These are phyloP conservation scores for Suillus placidus DNA, from an alignment of 768 basidiomycete species.

Conservation along the genomic window DNA sequence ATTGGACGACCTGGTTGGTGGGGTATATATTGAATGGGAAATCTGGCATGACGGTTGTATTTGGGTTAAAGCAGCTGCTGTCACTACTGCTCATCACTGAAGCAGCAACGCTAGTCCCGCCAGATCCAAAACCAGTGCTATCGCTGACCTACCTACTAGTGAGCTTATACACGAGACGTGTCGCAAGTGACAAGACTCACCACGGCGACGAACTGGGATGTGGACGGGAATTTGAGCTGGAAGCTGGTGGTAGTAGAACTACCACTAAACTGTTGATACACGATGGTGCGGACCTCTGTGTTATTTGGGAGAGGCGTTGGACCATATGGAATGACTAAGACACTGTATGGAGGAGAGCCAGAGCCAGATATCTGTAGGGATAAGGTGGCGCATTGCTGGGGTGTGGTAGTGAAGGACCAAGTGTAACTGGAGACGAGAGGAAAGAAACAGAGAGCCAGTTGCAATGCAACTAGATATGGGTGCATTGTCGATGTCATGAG, in stretches of 20 bases:
- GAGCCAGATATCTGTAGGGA: constrained; percentile 60
- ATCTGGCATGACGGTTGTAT: constrained; percentile 46
- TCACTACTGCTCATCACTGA: constrained; percentile 55
- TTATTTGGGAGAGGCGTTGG: constrained; percentile 61
- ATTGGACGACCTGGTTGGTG: constrained; percentile 66
- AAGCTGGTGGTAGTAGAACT: constrained; percentile 47
- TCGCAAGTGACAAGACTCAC: constrained; percentile 47
- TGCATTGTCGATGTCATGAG: constrained; percentile 13
- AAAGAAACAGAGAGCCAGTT: constrained; percentile 15
- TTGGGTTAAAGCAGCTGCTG: constrained; percentile 61
- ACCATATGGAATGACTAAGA: constrained; percentile 70
- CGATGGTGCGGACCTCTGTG: constrained; percentile 63
- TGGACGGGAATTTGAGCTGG: constrained; percentile 62
- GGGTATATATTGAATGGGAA: constrained; percentile 69
- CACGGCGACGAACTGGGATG: constrained; percentile 76
- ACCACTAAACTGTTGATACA: constrained; percentile 55
- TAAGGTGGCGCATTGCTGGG: constrained; percentile 69
- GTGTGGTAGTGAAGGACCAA: constrained; percentile 47
- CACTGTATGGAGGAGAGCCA: constrained; percentile 67
- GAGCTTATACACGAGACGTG: not conserved
- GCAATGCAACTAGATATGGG: not conserved
- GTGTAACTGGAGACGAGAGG: constrained; percentile 42
- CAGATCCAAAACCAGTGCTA: constrained; percentile 61
- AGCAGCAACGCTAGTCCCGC: constrained; percentile 73
- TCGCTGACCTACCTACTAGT: constrained; percentile 54